Percentiles rank a stretch among this genome's conserved stretches.
Conservation (phyloP, 371 early-diverging fungal genomes). For the Mucor saturninus region DNA sequence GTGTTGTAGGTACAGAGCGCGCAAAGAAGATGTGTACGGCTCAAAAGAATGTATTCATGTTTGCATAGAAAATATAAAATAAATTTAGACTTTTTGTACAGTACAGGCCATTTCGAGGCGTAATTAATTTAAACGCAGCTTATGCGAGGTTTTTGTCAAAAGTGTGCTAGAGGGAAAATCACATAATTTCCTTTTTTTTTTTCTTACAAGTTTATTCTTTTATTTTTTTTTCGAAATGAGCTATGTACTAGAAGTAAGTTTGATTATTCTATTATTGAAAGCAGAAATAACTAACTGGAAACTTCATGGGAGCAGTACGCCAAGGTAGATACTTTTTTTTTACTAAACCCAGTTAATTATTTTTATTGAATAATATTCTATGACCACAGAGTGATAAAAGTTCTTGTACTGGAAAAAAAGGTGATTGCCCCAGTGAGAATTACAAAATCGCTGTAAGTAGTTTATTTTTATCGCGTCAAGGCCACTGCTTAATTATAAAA, state of each 20-base stretch:
- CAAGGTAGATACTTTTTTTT: not conserved
- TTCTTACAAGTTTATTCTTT: not conserved
- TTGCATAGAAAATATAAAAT: conserved; percentile 50
- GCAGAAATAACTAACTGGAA: not conserved
- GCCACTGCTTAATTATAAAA: too few relatives aligned
- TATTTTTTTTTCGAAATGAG: not conserved
- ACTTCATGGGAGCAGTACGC: not conserved
- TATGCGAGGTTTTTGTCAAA: too few relatives aligned
- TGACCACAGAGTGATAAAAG: conserved; percentile 4
- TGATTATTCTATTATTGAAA: not conserved
- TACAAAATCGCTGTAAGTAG: not conserved
- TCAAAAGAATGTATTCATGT: conserved; percentile 71
- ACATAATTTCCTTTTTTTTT: not conserved
- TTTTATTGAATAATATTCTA: not conserved
- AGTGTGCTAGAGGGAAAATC: not conserved
- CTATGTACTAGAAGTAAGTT: not conserved
- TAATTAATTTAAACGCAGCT: too few relatives aligned
- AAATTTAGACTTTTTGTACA: not conserved
- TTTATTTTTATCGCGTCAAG: too few relatives aligned
- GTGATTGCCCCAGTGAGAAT: not conserved
- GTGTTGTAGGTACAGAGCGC: conserved; percentile 85
- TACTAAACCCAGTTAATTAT: not conserved
- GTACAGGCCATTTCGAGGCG: not conserved
- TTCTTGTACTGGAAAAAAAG: not conserved
- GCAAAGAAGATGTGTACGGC: conserved; percentile 77